Evolutionary conservation across 2,329 filamentous ascomycete genomes (phyloP).

Genomic region (Pyricularia pennisetigena): DNA sequence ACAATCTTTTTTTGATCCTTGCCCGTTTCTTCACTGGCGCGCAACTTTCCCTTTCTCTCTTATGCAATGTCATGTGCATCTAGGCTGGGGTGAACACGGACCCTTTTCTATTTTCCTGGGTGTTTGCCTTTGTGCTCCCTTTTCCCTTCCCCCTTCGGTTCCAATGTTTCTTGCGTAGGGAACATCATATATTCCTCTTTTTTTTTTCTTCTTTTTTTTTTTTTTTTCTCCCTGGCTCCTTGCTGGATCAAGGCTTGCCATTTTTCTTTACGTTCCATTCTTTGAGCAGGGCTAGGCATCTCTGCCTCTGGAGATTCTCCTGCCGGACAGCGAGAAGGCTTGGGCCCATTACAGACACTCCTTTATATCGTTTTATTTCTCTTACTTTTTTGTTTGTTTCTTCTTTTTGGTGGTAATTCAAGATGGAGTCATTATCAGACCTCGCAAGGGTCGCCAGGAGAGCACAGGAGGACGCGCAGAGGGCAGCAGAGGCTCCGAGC

Average conservation of each 20-base stretch:
- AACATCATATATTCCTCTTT: neutral
- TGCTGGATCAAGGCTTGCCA: constrained; percentile 1
- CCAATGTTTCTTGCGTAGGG: neutral
- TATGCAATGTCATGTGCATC: neutral
- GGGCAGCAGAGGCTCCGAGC: neutral
- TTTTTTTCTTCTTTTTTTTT: neutral
- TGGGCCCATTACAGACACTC: neutral
- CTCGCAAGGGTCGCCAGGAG: neutral
- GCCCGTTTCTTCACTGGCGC: too few relatives aligned
- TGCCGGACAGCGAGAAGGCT: neutral
- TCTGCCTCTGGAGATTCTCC: neutral
- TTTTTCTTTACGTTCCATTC: neutral
- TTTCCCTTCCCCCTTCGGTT: neutral
- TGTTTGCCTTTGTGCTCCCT: neutral
- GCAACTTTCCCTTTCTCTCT: neutral
- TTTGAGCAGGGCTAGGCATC: neutral
- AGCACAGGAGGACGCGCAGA: neutral
- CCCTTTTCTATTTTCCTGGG: neutral
- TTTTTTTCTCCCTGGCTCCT: neutral
- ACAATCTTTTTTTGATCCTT: neutral
- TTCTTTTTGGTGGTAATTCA: neutral
- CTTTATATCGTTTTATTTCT: neutral
- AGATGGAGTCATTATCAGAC: neutral
- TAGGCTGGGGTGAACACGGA: neutral
- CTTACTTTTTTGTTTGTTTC: neutral